Evolutionary conservation across 305 asterid species (phyloP).

Genomic region (Solanum aculeatissimum): DNA sequence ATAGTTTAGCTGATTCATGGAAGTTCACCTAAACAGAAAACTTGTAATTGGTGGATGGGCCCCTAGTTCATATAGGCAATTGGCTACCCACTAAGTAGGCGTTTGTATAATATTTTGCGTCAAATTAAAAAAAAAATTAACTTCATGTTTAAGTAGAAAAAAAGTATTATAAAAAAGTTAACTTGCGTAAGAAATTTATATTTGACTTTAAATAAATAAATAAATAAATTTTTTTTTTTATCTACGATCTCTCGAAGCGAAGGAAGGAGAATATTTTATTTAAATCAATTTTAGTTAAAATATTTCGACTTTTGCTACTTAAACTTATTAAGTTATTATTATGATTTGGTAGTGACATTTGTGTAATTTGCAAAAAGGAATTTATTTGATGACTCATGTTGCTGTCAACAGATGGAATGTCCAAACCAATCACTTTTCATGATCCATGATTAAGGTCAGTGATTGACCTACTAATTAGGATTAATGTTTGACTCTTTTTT

Average conservation of each 20-base stretch:
- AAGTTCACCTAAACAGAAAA: conserved; percentile 15
- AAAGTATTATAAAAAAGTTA: background rate
- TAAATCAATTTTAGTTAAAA: background rate
- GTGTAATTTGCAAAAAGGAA: background rate
- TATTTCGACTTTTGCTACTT: background rate
- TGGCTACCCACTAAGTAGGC: conserved; percentile 17
- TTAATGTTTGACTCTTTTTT: conserved; percentile 28
- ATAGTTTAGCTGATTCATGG: conserved; percentile 34
- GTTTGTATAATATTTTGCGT: background rate
- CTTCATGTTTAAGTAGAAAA: background rate
- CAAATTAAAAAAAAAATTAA: background rate
- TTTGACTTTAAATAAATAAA: no score
- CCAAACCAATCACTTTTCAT: conserved; percentile 25
- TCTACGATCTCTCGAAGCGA: background rate
- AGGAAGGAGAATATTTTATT: background rate
- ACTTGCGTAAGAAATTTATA: background rate
- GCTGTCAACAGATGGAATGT: conserved; percentile 30
- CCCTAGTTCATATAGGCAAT: conserved; percentile 13
- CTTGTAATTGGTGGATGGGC: conserved; percentile 15
- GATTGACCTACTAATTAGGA: conserved; percentile 13
- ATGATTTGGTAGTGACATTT: background rate
- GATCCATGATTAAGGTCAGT: conserved; percentile 19
- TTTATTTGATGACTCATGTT: conserved; percentile 3
- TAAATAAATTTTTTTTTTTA: no score
- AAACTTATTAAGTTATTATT: background rate